Conservation (phyloP, 768 basidiomycete genomes). For the Boletus edulis region DNA sequence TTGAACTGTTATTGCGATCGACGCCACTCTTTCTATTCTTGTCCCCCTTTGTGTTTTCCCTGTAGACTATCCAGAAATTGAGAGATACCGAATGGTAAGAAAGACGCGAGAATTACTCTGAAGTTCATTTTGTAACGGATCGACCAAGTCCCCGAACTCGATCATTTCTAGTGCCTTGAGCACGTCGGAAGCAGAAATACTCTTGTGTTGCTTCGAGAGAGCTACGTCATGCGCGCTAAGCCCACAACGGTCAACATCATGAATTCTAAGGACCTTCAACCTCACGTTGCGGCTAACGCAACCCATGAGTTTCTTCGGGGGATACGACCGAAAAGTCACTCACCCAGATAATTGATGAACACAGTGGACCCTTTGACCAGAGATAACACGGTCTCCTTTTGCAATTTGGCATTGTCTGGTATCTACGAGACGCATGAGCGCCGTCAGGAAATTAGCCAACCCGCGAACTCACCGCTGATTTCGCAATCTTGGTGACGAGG, state of each 20-base stretch:
- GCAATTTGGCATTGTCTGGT: slow-evolving; percentile 80
- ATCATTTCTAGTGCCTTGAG: slow-evolving; percentile 81
- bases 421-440: slow-evolving; percentile 46
- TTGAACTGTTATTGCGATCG: slow-evolving; percentile 24
- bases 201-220: slow-evolving; percentile 79
- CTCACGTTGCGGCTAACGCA: slow-evolving; percentile 45
- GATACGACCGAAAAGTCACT: slow-evolving; percentile 17
- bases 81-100: not conserved
- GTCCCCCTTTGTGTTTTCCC: slow-evolving; percentile 59
- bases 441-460: not conserved
- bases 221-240: slow-evolving; percentile 86
- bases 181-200: slow-evolving; percentile 87
- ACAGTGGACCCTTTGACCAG: slow-evolving; percentile 88
- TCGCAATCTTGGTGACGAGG: slow-evolving; percentile 81
- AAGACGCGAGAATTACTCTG: slow-evolving; percentile 38
- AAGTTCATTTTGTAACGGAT: slow-evolving; percentile 62
- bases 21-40: slow-evolving; percentile 40
- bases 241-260: slow-evolving; percentile 4
- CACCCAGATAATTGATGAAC: slow-evolving; percentile 93
- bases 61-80: slow-evolving; percentile 49
- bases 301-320: not conserved
- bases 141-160: slow-evolving; percentile 71
- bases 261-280: not conserved
- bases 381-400: slow-evolving; percentile 85
- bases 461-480: slow-evolving; percentile 63